These are phyloP conservation scores for Ophiostoma novo-ulmi DNA, from an alignment of 2,329 filamentous ascomycete genomes.

Conservation along the genomic window DNA sequence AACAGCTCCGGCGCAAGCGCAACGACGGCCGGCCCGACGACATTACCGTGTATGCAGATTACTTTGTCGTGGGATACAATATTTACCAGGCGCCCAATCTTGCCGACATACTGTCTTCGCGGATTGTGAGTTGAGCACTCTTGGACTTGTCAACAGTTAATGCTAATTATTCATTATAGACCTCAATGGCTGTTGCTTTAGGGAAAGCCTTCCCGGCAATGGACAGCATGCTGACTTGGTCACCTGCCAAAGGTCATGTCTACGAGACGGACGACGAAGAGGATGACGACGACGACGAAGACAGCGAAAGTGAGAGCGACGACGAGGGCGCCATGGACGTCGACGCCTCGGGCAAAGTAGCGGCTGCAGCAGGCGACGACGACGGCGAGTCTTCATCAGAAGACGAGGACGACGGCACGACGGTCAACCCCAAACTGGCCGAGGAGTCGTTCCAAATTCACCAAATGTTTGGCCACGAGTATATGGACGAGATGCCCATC, in stretches of 20 bases:
- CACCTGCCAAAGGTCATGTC: conserved; percentile 48
- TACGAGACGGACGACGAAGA: conserved; percentile 38
- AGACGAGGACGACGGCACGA: conserved; percentile 25
- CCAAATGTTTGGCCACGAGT: conserved; percentile 57
- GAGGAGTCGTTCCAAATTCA: conserved; percentile 56
- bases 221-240: conserved; percentile 50
- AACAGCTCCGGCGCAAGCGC: conserved; percentile 58
- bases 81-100: conserved; percentile 62
- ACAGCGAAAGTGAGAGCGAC: conserved; percentile 17
- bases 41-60: conserved; percentile 54
- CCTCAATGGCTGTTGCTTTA: conserved; percentile 52
- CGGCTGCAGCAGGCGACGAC: conserved; percentile 33
- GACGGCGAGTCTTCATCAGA: conserved; percentile 26
- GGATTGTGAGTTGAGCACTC: conserved; percentile 36
- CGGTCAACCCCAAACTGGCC: conserved; percentile 44
- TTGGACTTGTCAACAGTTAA: background rate
- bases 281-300: conserved; percentile 16
- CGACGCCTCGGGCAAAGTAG: conserved; percentile 27
- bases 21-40: conserved; percentile 44
- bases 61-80: conserved; percentile 61
- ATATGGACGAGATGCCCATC: conserved; percentile 64
- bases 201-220: conserved; percentile 49
- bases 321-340: conserved; percentile 12
- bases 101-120: conserved; percentile 53
- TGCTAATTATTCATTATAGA: conserved; percentile 25